Evolutionary conservation across 2,329 filamentous ascomycete genomes (phyloP).

Genomic region (Dothiorella sarmentorum): DNA sequence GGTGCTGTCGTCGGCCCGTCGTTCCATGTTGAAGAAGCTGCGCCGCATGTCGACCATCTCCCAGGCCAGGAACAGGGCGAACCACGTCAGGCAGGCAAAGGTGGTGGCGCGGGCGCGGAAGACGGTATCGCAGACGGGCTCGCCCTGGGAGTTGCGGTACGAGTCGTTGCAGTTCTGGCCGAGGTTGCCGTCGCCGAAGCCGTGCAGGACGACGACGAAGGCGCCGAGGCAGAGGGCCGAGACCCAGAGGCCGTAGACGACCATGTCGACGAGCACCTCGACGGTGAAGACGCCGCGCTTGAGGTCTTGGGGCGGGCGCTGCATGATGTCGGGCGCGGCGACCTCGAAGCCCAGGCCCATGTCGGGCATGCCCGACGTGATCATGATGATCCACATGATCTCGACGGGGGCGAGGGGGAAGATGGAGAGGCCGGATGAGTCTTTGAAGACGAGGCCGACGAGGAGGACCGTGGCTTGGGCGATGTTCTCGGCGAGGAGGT

Average conservation of each 20-base stretch:
- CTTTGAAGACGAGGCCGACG: conserved; percentile 78
- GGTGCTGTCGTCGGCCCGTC: conserved; percentile 41
- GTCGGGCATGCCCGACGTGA: conserved; percentile 81
- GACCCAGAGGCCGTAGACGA: conserved; percentile 79
- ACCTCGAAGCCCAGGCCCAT: conserved; percentile 81
- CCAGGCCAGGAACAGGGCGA: conserved; percentile 47
- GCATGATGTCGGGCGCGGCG: conserved; percentile 73
- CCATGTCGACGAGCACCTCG: conserved; percentile 72
- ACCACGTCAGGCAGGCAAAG: conserved; percentile 43
- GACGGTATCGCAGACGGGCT: conserved; percentile 54
- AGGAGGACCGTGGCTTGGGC: conserved; percentile 79
- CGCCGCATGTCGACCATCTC: conserved; percentile 47
- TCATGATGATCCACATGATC: conserved; percentile 92
- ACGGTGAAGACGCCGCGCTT: conserved; percentile 68
- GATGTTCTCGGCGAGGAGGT: conserved; percentile 75
- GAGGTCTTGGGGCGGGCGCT: conserved; percentile 71
- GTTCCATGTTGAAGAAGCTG: conserved; percentile 45
- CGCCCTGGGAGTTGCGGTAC: conserved; percentile 40
- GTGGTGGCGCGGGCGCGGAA: conserved; percentile 51
- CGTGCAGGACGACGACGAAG: conserved; percentile 64
- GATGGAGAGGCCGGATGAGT: conserved; percentile 66
- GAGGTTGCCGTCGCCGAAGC: conserved; percentile 59
- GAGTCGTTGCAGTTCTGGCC: conserved; percentile 59
- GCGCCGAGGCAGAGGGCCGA: conserved; percentile 62
- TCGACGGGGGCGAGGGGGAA: conserved; percentile 83